phyloP scores from a whole-genome alignment of 768 basidiomycete genomes.

The Lentinula aciculospora region DNA sequence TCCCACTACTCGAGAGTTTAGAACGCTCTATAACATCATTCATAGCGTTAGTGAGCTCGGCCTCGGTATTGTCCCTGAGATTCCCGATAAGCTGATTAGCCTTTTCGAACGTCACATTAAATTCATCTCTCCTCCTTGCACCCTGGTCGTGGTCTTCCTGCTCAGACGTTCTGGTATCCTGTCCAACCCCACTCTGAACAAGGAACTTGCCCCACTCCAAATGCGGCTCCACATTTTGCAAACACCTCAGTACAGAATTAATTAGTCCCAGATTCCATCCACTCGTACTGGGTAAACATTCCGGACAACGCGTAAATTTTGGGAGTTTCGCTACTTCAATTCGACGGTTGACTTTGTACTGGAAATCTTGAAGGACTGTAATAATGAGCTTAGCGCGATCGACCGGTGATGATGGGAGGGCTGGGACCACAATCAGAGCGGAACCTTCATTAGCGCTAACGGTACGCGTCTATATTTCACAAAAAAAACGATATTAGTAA shows the following conservation, averaged over 20 bases:
- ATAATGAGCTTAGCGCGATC: not conserved
- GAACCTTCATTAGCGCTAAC: not conserved
- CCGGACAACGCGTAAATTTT: not conserved
- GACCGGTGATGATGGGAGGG: not conserved
- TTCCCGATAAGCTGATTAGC: not conserved
- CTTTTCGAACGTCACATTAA: not conserved
- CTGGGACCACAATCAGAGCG: not conserved
- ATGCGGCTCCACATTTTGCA: not conserved
- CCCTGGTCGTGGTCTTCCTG: not conserved
- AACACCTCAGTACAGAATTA: not conserved
- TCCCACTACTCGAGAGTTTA: not conserved
- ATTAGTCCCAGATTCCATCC: not conserved
- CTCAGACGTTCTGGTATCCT: not conserved
- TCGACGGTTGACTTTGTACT: not conserved
- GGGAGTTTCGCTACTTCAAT: not conserved
- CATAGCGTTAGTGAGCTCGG: not conserved
- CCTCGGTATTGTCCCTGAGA: not conserved
- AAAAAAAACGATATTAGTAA: not conserved
- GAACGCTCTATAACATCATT: not conserved
- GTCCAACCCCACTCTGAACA: not conserved
- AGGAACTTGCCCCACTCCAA: not conserved
- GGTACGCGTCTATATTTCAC: not conserved
- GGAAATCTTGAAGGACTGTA: not conserved
- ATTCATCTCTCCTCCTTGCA: not conserved
- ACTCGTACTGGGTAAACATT: not conserved